Conservation (phyloP, 192 early-diverging fungal genomes). For the Coemansia umbellata region DNA sequence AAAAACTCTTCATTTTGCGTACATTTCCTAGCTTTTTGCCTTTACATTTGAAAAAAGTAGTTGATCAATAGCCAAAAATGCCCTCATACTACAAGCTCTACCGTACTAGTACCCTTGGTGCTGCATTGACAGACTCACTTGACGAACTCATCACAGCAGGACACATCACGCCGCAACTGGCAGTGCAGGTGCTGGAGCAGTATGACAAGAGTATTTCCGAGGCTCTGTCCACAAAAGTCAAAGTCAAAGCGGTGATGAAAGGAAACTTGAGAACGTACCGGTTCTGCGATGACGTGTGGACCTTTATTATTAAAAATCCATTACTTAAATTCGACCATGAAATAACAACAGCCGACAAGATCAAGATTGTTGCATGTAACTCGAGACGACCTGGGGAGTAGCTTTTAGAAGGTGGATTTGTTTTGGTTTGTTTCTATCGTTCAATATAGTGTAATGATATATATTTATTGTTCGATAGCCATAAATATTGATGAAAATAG, state of each 20-base stretch:
- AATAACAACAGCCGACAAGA: slow-evolving; percentile 73
- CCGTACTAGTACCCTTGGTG: slow-evolving; percentile 75
- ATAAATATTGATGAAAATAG: background rate
- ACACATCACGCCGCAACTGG: slow-evolving; percentile 87
- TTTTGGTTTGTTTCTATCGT: too few relatives aligned
- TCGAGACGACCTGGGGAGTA: slow-evolving; percentile 67
- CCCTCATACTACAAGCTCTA: slow-evolving; percentile 72
- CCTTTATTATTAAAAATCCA: slow-evolving; percentile 84
- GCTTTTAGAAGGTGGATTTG: background rate
- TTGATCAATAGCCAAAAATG: slow-evolving; percentile 24
- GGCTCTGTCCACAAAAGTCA: slow-evolving; percentile 75
- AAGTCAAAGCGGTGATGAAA: slow-evolving; percentile 80
- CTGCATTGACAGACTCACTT: slow-evolving; percentile 90
- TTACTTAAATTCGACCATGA: slow-evolving; percentile 90
- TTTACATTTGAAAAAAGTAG: too few relatives aligned
- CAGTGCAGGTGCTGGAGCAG: slow-evolving; percentile 87
- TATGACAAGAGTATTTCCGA: slow-evolving; percentile 76
- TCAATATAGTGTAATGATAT: background rate
- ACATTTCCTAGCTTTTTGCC: too few relatives aligned
- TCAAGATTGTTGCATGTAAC: slow-evolving; percentile 95
- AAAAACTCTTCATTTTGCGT: too few relatives aligned
- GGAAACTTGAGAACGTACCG: slow-evolving; percentile 78
- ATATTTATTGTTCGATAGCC: background rate
- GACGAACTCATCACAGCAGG: slow-evolving; percentile 91
- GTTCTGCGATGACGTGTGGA: slow-evolving; percentile 98